These are phyloP conservation scores for Cyclocybe cylindracea DNA, from an alignment of 768 basidiomycete genomes.

Conservation along the genomic window DNA sequence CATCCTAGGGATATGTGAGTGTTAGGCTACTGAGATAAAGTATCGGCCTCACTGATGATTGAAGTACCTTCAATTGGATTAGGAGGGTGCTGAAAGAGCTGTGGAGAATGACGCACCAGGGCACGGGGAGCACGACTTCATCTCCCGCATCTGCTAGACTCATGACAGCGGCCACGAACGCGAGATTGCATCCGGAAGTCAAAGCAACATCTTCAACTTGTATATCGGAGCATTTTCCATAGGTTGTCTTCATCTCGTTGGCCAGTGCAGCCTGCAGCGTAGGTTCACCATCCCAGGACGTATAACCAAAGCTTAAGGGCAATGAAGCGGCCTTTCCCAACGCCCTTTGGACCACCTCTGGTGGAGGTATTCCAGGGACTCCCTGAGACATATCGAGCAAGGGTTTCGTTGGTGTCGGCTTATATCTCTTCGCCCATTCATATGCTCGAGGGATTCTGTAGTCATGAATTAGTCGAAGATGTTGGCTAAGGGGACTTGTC, in stretches of 20 bases:
- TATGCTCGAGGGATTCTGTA: constrained; percentile 58
- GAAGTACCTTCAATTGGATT: constrained; percentile 50
- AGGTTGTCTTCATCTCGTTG: constrained; percentile 61
- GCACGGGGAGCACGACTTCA: constrained; percentile 71
- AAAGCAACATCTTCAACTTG: constrained; percentile 59
- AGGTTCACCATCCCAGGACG: constrained; percentile 58
- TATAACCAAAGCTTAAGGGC: constrained; percentile 53
- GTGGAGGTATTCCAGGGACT: constrained; percentile 68
- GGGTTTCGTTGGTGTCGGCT: constrained; percentile 39
- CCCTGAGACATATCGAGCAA: constrained; percentile 78
- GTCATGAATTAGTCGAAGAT: neutral
- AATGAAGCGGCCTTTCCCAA: constrained; percentile 46
- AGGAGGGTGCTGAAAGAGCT: neutral
- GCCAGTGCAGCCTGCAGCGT: constrained; percentile 51
- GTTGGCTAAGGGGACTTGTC: neutral
- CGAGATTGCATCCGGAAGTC: constrained; percentile 74
- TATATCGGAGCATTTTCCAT: constrained; percentile 52
- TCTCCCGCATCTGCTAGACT: constrained; percentile 68
- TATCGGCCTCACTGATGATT: constrained; percentile 52
- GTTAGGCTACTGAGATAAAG: neutral
- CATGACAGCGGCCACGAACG: constrained; percentile 64
- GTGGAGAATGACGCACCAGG: constrained; percentile 48
- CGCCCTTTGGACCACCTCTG: constrained; percentile 47
- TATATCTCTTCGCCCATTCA: constrained; percentile 53
- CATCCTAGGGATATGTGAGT: constrained; percentile 49